A percentile compares a stretch with the other conserved stretches of the same genome.
Evolutionary conservation across 805 yeast genomes (phyloP).

Genomic region (Ogataea sp.): DNA sequence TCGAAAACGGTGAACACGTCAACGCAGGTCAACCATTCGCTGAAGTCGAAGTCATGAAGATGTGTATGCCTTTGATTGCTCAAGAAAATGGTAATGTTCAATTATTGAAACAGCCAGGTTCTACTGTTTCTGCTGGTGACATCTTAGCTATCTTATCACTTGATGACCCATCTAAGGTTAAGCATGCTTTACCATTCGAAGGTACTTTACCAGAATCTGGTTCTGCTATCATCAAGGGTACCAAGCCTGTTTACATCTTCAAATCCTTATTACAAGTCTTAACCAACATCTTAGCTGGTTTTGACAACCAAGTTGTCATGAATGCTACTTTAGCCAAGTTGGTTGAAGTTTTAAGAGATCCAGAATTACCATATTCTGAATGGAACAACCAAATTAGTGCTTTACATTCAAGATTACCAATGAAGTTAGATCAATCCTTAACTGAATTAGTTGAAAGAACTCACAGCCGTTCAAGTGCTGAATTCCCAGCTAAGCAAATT

Average conservation of each 20-base stretch:
- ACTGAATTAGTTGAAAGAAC: slow-evolving; percentile 59
- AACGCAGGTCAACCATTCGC: slow-evolving; percentile 90
- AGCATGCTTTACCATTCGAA: slow-evolving; percentile 92
- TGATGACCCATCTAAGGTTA: slow-evolving; percentile 95
- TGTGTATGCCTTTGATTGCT: slow-evolving; percentile 97
- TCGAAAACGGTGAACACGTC: slow-evolving; percentile 93
- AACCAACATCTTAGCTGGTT: slow-evolving; percentile 79
- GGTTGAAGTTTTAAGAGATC: slow-evolving; percentile 66
- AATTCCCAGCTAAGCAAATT: slow-evolving; percentile 90
- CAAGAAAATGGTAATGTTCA: slow-evolving; percentile 92
- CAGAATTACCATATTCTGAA: slow-evolving; percentile 84
- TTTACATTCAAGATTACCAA: slow-evolving; percentile 82
- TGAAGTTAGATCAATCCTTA: slow-evolving; percentile 63
- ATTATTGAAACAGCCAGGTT: slow-evolving; percentile 93
- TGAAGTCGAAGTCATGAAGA: slow-evolving; percentile 98
- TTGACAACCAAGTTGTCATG: slow-evolving; percentile 93
- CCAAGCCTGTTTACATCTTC: slow-evolving; percentile 75
- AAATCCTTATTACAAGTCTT: slow-evolving; percentile 50
- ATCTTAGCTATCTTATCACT: slow-evolving; percentile 89
- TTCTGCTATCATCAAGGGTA: slow-evolving; percentile 72
- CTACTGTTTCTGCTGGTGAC: slow-evolving; percentile 95
- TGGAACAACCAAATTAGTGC: slow-evolving; percentile 86
- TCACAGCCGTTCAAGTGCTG: slow-evolving; percentile 50
- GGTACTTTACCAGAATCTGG: slow-evolving; percentile 91
- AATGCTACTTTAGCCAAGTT: slow-evolving; percentile 69